Base-by-base conservation (phyloP, 2,329 filamentous ascomycete genomes). In the Gaeumannomyces tritici region DNA sequence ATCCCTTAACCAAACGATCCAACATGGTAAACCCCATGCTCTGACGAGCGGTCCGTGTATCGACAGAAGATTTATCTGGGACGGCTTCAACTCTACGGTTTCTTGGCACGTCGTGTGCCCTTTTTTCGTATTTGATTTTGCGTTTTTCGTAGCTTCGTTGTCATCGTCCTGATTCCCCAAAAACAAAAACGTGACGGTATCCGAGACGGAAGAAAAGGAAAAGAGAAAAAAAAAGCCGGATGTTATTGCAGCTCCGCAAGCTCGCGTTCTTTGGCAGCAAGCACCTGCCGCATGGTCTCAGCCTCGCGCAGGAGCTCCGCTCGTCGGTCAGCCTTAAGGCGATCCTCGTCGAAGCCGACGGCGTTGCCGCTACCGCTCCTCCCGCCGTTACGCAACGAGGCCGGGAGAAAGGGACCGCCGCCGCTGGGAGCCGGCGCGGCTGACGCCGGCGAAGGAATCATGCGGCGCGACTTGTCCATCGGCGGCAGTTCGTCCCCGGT, bases 221-320 rank as follows among this genome's bases (percentile, higher is more conserved):
- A 33, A 33, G 12, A 11, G n/a, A n/a, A n/a, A n/a, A n/a, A n/a
- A n/a, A 59, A 61, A 59, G 29, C 2, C 42, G 42, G 57, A 15
- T 27, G 26, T 61, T 57, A 62, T 6, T 64, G 62, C 0, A 77
- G 65, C 59, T 75, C 75, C 5, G 87, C 86, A 63, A 93, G 76
- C 69, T 93, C 89, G 58, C 85, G 80, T 73, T 93, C 89, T 70
- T 92, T 93, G 15, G 84, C 87, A 12, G 85, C 81, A 33, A 93
- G 77, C 73, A 89, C 79, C 71, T 88, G 84, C 51, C 89, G 82
- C 86, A 95, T 95, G 61, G 80, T 80, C 69, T 93, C 89, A 0
- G 89, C 86, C 72, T 96, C 90, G 28, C 85, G 80, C 70, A 88
- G 83, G 59, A 96, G 75, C 59, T 86, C 82, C 11, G 83, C 83